Base-by-base conservation (phyloP, 163 green algal genomes). In the Picocystis sp. region DNA sequence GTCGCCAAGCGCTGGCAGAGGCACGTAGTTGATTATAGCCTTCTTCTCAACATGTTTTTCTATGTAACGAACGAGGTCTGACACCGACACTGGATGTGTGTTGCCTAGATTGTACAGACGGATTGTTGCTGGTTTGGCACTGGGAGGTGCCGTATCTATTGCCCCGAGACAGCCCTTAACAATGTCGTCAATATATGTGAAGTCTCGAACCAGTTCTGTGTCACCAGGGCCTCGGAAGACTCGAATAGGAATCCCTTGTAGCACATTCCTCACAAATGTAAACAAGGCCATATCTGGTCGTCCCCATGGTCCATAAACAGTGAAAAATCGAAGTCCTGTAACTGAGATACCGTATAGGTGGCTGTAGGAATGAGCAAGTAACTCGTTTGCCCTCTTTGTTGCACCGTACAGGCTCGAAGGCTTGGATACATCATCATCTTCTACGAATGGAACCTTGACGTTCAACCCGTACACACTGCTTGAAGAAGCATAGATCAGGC, bases 281-380 rank as follows among this genome's bases (percentile, higher is more conserved):
- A 84, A 83, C 41, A 77, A 79, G 5, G 77, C 77, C 82, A 92
- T 92, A 65, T 92, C 81, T 8, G 81, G 82, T 11, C 82, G 62
- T 10, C 81, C 82, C 64, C 67, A 88, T 9, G 82, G 82, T 1
- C 82, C 82, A 61, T 92, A 92, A 50, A 92, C 82, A 8, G 82
- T 92, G 67, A 92, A 92, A 59, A 92, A 92, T 24, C 81, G 64
- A 58, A 92, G 60, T 13, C 67, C 80, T n/a, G 78, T 89, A 2
- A 84, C 46, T 2, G 58, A 69, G 25, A 92, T 56, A 25, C 60
- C 49, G 55, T 86, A 72, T 47, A 86, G 77, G 63, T 82, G 68
- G 50, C 72, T 73, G 66, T 92, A 92, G 2, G 69, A 67, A 54
- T 85, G 73, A 38, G 75, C 76, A 6, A 90, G 56, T 24, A 82